Evolutionary conservation across 2,329 filamentous ascomycete genomes (phyloP).

Genomic region (Fusarium lateritium): DNA sequence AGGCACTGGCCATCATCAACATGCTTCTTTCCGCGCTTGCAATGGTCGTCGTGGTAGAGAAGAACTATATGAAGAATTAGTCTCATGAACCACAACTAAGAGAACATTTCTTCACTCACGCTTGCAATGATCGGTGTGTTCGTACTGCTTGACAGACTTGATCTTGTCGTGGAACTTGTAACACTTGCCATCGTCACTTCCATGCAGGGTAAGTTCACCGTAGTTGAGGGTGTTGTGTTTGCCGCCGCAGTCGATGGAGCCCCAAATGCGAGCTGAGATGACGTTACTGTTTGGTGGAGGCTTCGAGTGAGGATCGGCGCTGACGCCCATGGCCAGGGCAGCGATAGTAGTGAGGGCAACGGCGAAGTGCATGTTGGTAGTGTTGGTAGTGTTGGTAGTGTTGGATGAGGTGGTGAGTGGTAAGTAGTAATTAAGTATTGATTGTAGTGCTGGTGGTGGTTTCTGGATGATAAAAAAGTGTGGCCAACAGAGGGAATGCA

Average conservation of each 20-base stretch:
- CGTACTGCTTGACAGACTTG: conserved; percentile 23
- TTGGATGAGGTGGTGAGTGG: background rate
- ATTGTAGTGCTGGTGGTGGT: background rate
- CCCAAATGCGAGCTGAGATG: conserved; percentile 27
- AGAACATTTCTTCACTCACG: background rate
- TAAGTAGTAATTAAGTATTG: background rate
- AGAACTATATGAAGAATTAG: background rate
- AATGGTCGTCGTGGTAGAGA: conserved; percentile 14
- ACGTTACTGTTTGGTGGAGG: conserved; percentile 18
- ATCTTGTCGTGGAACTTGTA: conserved; percentile 11
- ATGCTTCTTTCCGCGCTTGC: conserved; percentile 29
- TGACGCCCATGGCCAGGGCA: conserved; percentile 15
- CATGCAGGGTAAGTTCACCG: conserved; percentile 16
- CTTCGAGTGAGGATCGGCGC: background rate
- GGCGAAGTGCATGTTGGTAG: conserved; percentile 21
- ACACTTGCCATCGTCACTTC: conserved; percentile 14
- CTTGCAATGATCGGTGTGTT: conserved; percentile 17
- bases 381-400: background rate
- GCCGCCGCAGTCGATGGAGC: conserved; percentile 14
- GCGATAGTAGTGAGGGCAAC: conserved; percentile 8
- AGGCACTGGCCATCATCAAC: conserved; percentile 20
- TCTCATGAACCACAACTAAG: rapidly evolving
- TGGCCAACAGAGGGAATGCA: background rate
- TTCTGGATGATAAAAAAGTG: background rate
- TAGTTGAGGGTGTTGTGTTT: conserved; percentile 16